These are phyloP conservation scores for Perkinsus marinus DNA, from an alignment of 169 alveolate species.

Conservation along the genomic window DNA sequence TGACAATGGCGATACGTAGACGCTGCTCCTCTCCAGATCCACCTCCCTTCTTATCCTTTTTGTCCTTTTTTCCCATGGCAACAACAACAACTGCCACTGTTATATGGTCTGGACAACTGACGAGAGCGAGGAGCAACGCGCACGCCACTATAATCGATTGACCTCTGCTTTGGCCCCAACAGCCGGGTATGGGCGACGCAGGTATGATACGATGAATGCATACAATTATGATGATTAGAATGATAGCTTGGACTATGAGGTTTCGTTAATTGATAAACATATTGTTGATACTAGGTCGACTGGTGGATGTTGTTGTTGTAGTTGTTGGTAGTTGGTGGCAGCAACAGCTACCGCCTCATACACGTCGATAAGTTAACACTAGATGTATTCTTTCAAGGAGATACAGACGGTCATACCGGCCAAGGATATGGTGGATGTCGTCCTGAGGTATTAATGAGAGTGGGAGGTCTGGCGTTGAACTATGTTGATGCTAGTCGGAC, in stretches of 20 bases:
- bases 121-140: too few species aligned
- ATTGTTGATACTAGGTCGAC: too few species aligned
- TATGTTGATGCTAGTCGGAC: conserved; percentile 91
- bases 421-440: conserved; percentile 24
- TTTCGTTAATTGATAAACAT: too few species aligned
- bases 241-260: too few species aligned
- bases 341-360: neutral
- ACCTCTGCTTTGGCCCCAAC: too few species aligned
- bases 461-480: too few species aligned
- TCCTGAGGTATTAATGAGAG: conserved; percentile 32
- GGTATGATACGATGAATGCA: too few species aligned
- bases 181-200: too few species aligned
- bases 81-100: neutral
- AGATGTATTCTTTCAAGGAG: conserved; percentile 11
- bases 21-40: conserved; percentile 67
- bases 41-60: conserved; percentile 29
- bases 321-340: neutral
- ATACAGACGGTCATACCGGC: conserved; percentile 20
- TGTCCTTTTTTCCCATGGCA: conserved; percentile 15
- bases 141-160: neutral
- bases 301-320: too few species aligned
- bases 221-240: too few species aligned
- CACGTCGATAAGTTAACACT: neutral
- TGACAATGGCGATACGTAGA: conserved; percentile 92
- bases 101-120: too few species aligned